Conservation (phyloP, 2,329 filamentous ascomycete species). For the Nemania sp. region DNA sequence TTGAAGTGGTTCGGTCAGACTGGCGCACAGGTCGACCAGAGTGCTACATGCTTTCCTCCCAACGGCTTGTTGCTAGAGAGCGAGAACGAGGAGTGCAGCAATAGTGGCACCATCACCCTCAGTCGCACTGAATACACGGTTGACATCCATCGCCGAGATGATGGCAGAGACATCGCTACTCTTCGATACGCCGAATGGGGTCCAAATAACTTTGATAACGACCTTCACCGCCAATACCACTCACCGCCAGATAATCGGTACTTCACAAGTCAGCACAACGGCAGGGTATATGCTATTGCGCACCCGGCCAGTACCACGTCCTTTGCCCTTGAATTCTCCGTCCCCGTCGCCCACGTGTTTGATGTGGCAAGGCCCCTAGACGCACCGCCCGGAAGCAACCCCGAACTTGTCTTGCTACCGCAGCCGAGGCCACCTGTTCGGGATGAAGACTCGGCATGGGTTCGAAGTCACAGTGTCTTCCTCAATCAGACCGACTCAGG, state of each 20-base stretch:
- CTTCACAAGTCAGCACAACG: constrained; percentile 87
- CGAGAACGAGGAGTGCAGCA: constrained; percentile 80
- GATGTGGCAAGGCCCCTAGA: constrained; percentile 83
- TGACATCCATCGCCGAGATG: constrained; percentile 80
- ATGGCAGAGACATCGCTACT: constrained; percentile 82
- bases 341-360: constrained; percentile 88
- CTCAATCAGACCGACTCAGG: constrained; percentile 88
- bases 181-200: constrained; percentile 95
- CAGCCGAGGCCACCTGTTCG: constrained; percentile 78
- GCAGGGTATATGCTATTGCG: constrained; percentile 84
- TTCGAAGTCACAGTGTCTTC: constrained; percentile 76
- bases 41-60: constrained; percentile 79
- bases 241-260: constrained; percentile 87
- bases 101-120: constrained; percentile 82
- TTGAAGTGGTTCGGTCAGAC: constrained; percentile 85
- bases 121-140: constrained; percentile 92
- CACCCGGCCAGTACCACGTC: constrained; percentile 69
- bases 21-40: constrained; percentile 74
- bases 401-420: constrained; percentile 84
- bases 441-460: constrained; percentile 62
- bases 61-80: constrained; percentile 72
- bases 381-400: constrained; percentile 71
- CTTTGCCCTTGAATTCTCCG: constrained; percentile 76
- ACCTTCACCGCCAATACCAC: constrained; percentile 86
- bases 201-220: constrained; percentile 89